phyloP scores from a whole-genome alignment of 2,329 filamentous ascomycete species.

The Colletotrichum sp. region DNA sequence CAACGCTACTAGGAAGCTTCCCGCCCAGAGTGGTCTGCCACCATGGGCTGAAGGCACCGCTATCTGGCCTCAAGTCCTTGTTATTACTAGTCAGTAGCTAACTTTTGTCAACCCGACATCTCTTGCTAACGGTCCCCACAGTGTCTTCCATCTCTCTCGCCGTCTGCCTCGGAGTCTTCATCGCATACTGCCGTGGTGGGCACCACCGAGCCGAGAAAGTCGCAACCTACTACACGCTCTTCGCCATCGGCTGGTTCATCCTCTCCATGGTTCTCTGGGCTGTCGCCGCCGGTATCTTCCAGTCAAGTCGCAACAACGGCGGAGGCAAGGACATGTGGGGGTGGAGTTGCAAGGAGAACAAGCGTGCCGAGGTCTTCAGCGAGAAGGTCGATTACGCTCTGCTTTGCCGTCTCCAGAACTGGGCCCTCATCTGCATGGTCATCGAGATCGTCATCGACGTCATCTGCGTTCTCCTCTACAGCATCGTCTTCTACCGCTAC shows the following conservation, averaged over 20 bases:
- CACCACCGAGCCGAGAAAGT: conserved; percentile 91
- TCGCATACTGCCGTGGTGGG: conserved; percentile 86
- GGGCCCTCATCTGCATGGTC: conserved; percentile 94
- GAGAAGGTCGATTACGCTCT: conserved; percentile 87
- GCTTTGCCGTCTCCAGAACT: conserved; percentile 92
- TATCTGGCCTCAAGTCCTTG: conserved; percentile 87
- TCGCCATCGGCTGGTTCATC: conserved; percentile 92
- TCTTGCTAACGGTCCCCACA: not conserved
- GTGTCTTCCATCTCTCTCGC: conserved; percentile 82
- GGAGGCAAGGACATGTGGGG: conserved; percentile 93
- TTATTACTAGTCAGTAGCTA: conserved; percentile 56
- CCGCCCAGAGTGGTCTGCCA: conserved; percentile 79
- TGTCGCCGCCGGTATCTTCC: conserved; percentile 82
- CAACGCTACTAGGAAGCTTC: conserved; percentile 80
- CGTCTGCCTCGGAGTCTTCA: conserved; percentile 80
- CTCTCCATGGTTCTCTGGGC: conserved; percentile 94
- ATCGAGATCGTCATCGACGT: conserved; percentile 95
- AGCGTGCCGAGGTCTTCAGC: conserved; percentile 76
- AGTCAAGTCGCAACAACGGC: conserved; percentile 73
- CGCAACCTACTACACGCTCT: conserved; percentile 92
- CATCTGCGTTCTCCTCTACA: conserved; percentile 91
- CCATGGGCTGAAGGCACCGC: conserved; percentile 83
- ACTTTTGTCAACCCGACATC: not conserved
- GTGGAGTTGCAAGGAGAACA: conserved; percentile 95
- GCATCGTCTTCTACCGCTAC: conserved; percentile 94